Base-by-base conservation (phyloP, 2,329 filamentous ascomycete genomes). In the Paraphaeosphaeria minitans region DNA sequence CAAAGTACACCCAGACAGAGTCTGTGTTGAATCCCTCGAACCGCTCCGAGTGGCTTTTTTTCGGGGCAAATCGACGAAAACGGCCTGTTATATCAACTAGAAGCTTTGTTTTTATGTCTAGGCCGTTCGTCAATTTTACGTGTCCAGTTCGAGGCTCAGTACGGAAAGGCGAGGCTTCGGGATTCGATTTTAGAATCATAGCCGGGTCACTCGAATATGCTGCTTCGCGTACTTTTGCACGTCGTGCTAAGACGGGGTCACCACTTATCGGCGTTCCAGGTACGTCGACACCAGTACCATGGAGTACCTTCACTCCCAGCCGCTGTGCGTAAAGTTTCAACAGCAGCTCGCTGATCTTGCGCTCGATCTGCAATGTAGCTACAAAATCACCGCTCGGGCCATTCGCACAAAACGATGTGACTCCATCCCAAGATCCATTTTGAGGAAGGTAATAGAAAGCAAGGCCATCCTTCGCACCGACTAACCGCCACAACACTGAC, bases 351-450 rank as follows among this genome's bases (percentile, higher is more conserved):
- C 41, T 43, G 19, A 43, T 43, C 19, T 43, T 43, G n/a, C 41
- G 41, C 41, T 43, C 41, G 41, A 43, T 43, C 41, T 43, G 41
- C 41, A 43, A 43, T 19, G 41, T 43, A 22, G 41, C 41, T 43
- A 43, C 41, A 13, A 43, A 43, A 22, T 43, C 41, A 43, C 41
- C 41, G 19, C 41, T 43, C 5, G 41, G 41, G 41, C 41, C 41
- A 43, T 43, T 43, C 1, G 41, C 41, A 43, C 41, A 43, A 22
- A 43, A 43, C 41, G 41, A 43, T 1, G 41, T 21, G 41, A 43
- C 41, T 43, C 41, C 41, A 4, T 43, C 41, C 41, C 41, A 43
- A 19, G 41, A 43, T 19, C 41, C 41, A 19, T 43, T 19, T 43
- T n/a, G 41, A 22, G 41, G 41, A n/a, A 43, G 41, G 41, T 43